A percentile compares a stretch with the other conserved stretches of the same genome.
Evolutionary conservation across 352 stramenopile species (phyloP).

Genomic region (Vaucheria bursata): DNA sequence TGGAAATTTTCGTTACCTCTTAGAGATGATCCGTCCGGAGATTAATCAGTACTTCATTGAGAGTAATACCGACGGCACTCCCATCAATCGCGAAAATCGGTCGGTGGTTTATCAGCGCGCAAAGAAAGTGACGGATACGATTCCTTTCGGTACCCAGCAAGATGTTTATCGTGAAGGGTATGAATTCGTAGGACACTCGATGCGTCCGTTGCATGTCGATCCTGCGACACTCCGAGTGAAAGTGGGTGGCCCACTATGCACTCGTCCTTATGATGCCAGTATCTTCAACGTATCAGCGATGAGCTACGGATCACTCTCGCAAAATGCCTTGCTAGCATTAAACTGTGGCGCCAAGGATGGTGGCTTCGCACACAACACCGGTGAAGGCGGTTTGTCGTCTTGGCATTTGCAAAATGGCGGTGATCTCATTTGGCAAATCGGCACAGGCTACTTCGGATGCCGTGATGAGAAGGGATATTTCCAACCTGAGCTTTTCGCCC

Average conservation of each 20-base stretch:
- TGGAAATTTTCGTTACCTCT: slow-evolving; percentile 17
- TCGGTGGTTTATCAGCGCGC: slow-evolving; percentile 5
- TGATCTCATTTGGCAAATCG: slow-evolving; percentile 24
- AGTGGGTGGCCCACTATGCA: slow-evolving; percentile 9
- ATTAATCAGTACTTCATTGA: slow-evolving; percentile 25
- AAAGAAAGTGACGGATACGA: slow-evolving; percentile 12
- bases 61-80: slow-evolving; percentile 17
- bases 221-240: neutral
- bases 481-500: neutral
- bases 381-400: slow-evolving; percentile 12
- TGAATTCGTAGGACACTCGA: slow-evolving; percentile 13
- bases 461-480: neutral
- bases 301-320: slow-evolving; percentile 21
- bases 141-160: slow-evolving; percentile 21
- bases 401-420: slow-evolving; percentile 25
- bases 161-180: slow-evolving; percentile 13
- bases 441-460: slow-evolving; percentile 34
- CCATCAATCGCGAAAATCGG: slow-evolving; percentile 12
- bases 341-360: slow-evolving; percentile 10
- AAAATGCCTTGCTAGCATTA: slow-evolving; percentile 22
- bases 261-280: slow-evolving; percentile 9
- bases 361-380: slow-evolving; percentile 18
- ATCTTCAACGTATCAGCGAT: slow-evolving; percentile 34
- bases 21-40: slow-evolving; percentile 18
- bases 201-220: slow-evolving; percentile 6